phyloP scores from a whole-genome alignment of 2,329 filamentous ascomycete species.

The Acephala macrosclerotiorum region DNA sequence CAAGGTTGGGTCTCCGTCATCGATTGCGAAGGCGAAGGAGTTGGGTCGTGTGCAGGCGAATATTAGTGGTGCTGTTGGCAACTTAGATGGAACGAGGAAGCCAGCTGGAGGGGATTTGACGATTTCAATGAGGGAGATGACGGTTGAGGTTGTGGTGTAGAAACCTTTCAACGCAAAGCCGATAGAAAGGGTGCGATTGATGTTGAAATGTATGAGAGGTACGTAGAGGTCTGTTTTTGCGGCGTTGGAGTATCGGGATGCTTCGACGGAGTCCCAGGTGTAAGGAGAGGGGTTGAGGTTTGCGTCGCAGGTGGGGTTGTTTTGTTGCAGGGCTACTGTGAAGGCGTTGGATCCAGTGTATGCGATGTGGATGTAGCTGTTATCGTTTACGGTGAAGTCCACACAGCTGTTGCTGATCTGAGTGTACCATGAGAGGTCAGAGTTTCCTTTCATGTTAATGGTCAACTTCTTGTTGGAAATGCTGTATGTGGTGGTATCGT shows the following conservation, averaged over 20 bases:
- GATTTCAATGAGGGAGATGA: constrained; percentile 66
- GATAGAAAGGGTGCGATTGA: constrained; percentile 62
- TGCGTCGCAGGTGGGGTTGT: constrained; percentile 66
- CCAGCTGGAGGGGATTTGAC: constrained; percentile 59
- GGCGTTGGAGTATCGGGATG: constrained; percentile 61
- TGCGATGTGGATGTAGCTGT: constrained; percentile 69
- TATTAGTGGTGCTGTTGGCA: constrained; percentile 65
- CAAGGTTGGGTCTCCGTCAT: constrained; percentile 68
- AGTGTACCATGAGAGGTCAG: constrained; percentile 68
- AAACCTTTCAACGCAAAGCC: constrained; percentile 71
- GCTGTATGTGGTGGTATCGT: constrained; percentile 62
- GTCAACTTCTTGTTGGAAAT: constrained; percentile 60
- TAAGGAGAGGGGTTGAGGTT: constrained; percentile 65
- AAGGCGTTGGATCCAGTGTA: constrained; percentile 70
- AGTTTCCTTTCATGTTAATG: constrained; percentile 61
- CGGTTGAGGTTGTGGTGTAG: constrained; percentile 59
- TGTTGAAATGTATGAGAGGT: constrained; percentile 70
- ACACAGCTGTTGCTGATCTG: constrained; percentile 62
- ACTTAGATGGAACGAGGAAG: constrained; percentile 63
- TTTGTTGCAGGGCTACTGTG: constrained; percentile 69
- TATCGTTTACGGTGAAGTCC: constrained; percentile 60
- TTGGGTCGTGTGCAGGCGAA: constrained; percentile 72
- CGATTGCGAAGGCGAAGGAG: constrained; percentile 76
- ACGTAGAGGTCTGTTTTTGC: constrained; percentile 66
- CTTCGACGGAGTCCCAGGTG: constrained; percentile 73